A percentile compares a stretch with the other conserved stretches of the same genome.
phyloP scores from a whole-genome alignment of 257 asterid species.

The Vinca minor region DNA sequence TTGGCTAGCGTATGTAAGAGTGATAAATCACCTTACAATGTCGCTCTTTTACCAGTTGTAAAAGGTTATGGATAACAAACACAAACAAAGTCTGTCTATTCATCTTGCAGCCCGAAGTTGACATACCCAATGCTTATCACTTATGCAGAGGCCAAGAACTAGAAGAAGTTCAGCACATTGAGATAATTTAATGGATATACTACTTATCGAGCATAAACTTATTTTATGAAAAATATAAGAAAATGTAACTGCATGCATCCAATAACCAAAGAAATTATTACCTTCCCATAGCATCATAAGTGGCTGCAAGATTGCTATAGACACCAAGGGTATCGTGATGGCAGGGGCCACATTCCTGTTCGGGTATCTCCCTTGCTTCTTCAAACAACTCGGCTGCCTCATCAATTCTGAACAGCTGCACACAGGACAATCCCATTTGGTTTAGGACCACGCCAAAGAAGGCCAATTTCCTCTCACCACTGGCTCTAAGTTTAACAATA shows the following conservation, averaged over 20 bases:
- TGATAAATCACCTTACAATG: background rate
- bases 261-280: slow-evolving; percentile 26
- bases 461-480: slow-evolving; percentile 91
- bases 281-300: slow-evolving; percentile 99
- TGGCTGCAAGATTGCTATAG: slow-evolving; percentile 95
- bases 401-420: slow-evolving; percentile 85
- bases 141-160: background rate
- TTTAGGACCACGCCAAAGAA: slow-evolving; percentile 93
- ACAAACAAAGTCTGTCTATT: background rate
- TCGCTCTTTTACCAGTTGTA: background rate
- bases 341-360: slow-evolving; percentile 82
- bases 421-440: slow-evolving; percentile 97
- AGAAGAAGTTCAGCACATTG: background rate
- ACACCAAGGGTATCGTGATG: slow-evolving; percentile 98
- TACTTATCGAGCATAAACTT: background rate
- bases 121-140: background rate
- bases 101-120: background rate
- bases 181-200: background rate
- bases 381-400: slow-evolving; percentile 98
- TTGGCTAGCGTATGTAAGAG: background rate
- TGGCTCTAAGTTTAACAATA: slow-evolving; percentile 66
- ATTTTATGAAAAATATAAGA: background rate
- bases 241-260: too few relatives aligned
- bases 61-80: background rate
- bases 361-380: slow-evolving; percentile 89